These are phyloP conservation scores for Suillus decipiens DNA, from an alignment of 768 basidiomycete genomes.

Conservation along the genomic window DNA sequence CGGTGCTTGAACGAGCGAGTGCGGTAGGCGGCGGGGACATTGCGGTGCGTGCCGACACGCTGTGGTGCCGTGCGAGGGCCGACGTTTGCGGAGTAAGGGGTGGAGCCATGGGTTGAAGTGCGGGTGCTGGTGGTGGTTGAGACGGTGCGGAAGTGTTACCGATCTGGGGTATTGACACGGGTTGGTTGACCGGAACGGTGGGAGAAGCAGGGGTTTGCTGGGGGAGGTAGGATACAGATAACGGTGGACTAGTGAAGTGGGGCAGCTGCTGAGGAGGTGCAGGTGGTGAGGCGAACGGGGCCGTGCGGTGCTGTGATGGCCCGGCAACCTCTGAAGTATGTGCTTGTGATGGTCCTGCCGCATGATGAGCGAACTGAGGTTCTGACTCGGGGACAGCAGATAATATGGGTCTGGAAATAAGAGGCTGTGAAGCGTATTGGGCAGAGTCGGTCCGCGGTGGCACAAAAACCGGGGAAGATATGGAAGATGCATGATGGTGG, in stretches of 20 bases:
- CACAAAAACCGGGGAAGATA: slow-evolving; percentile 18
- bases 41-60: slow-evolving; percentile 11
- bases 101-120: slow-evolving; percentile 15
- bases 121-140: slow-evolving; percentile 8
- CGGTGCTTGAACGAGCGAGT: not conserved
- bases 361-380: slow-evolving; percentile 27
- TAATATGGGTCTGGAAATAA: slow-evolving; percentile 29
- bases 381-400: slow-evolving; percentile 29
- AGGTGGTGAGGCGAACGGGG: slow-evolving; percentile 19
- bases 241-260: slow-evolving; percentile 13
- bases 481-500: slow-evolving; percentile 20
- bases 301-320: slow-evolving; percentile 11
- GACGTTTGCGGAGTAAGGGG: slow-evolving; percentile 4
- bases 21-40: not conserved
- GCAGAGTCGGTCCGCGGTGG: slow-evolving; percentile 22
- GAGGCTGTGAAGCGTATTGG: slow-evolving; percentile 21
- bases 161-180: slow-evolving; percentile 24
- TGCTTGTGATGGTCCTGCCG: slow-evolving; percentile 10
- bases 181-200: slow-evolving; percentile 20
- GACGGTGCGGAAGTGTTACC: slow-evolving; percentile 5
- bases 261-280: slow-evolving; percentile 17
- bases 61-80: slow-evolving; percentile 28
- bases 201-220: slow-evolving; percentile 19
- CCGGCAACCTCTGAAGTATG: slow-evolving; percentile 4
- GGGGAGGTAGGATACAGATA: slow-evolving; percentile 15